phyloP scores from a whole-genome alignment of 257 asterid species.

The Capsicum baccatum region DNA sequence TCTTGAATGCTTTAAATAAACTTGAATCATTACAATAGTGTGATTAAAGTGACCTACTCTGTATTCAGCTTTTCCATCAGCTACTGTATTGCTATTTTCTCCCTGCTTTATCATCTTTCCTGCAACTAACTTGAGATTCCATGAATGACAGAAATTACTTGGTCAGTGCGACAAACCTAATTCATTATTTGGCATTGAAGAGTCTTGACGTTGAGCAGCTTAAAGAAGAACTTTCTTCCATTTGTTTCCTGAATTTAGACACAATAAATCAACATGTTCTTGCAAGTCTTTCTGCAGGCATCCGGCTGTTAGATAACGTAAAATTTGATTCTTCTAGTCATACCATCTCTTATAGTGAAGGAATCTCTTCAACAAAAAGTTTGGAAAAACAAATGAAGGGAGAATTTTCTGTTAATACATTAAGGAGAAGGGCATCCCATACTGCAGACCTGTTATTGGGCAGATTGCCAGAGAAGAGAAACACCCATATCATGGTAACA shows the following conservation, averaged over 20 bases:
- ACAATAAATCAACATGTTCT: slow-evolving; percentile 60
- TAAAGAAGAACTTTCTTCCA: slow-evolving; percentile 60
- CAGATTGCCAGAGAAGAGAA: slow-evolving; percentile 51
- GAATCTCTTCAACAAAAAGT: slow-evolving; percentile 40
- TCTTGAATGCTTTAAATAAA: neutral
- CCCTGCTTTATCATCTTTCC: slow-evolving; percentile 16
- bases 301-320: slow-evolving; percentile 52
- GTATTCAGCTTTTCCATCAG: slow-evolving; percentile 29
- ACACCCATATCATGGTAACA: slow-evolving; percentile 74
- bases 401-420: slow-evolving; percentile 49
- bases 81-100: slow-evolving; percentile 25
- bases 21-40: neutral
- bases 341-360: slow-evolving; percentile 35
- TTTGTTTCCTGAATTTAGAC: slow-evolving; percentile 61
- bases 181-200: slow-evolving; percentile 68
- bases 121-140: slow-evolving; percentile 27
- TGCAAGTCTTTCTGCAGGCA: slow-evolving; percentile 66
- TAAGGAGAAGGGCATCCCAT: slow-evolving; percentile 52
- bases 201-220: slow-evolving; percentile 60
- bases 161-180: slow-evolving; percentile 59
- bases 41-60: slow-evolving; percentile 4
- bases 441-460: slow-evolving; percentile 59
- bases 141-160: slow-evolving; percentile 55
- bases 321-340: slow-evolving; percentile 44
- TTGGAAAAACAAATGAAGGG: slow-evolving; percentile 39